phyloP scores from a whole-genome alignment of 2,329 filamentous ascomycete genomes.

The Phialemoniopsis sp. region DNA sequence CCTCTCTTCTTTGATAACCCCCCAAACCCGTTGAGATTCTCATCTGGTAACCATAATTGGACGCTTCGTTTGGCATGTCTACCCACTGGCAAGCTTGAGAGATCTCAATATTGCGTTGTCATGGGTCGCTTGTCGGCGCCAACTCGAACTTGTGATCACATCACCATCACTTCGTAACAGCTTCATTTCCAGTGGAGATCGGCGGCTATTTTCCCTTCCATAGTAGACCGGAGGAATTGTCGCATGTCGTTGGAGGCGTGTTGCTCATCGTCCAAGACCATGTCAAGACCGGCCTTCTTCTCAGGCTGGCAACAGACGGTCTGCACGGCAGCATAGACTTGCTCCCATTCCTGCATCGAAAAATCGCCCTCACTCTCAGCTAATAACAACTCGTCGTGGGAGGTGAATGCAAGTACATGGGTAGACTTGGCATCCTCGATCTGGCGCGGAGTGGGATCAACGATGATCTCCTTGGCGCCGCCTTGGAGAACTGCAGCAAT shows the following conservation, averaged over 20 bases:
- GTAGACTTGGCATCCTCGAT: slow-evolving; percentile 62
- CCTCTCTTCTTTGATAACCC: too few relatives aligned
- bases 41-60: too few relatives aligned
- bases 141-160: not conserved
- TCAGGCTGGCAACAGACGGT: slow-evolving; percentile 54
- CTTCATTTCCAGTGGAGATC: slow-evolving; percentile 56
- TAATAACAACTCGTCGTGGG: slow-evolving; percentile 66
- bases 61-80: not conserved
- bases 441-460: slow-evolving; percentile 60
- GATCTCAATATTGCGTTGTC: not conserved
- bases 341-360: slow-evolving; percentile 70
- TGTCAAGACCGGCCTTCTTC: slow-evolving; percentile 32
- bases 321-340: slow-evolving; percentile 61
- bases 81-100: not conserved
- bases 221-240: slow-evolving; percentile 56
- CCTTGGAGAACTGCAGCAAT: slow-evolving; percentile 54
- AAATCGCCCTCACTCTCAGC: slow-evolving; percentile 82
- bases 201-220: slow-evolving; percentile 49
- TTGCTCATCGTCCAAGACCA: slow-evolving; percentile 38
- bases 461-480: slow-evolving; percentile 36
- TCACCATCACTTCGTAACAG: slow-evolving; percentile 10
- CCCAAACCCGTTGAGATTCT: too few relatives aligned
- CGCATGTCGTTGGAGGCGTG: slow-evolving; percentile 46
- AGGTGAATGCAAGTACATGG: slow-evolving; percentile 83
- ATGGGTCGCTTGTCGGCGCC: not conserved